These are phyloP conservation scores for Yamadazyma trypodendri DNA, from an alignment of 1,139 yeast genomes.

Conservation along the genomic window DNA sequence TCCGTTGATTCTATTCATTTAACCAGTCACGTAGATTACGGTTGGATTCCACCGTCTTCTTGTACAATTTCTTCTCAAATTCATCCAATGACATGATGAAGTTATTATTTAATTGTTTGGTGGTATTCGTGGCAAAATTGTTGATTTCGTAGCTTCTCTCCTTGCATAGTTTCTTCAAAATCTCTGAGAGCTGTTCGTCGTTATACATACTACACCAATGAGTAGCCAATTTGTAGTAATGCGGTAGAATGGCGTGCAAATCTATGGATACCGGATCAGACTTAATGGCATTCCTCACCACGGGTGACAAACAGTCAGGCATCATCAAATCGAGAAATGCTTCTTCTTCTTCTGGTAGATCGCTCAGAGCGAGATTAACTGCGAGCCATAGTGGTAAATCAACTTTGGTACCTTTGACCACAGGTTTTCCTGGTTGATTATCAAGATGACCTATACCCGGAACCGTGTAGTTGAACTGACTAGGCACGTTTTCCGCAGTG, in stretches of 20 bases:
- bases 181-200: conserved; percentile 60
- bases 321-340: conserved; percentile 68
- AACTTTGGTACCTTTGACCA: conserved; percentile 62
- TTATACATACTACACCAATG: conserved; percentile 73
- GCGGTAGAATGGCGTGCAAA: conserved; percentile 61
- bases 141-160: conserved; percentile 69
- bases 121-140: conserved; percentile 64
- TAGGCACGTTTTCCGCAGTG: conserved; percentile 68
- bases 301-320: conserved; percentile 64
- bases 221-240: conserved; percentile 66
- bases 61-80: conserved; percentile 64
- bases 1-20: conserved; percentile 4
- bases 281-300: conserved; percentile 78
- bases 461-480: conserved; percentile 71
- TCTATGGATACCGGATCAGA: conserved; percentile 71
- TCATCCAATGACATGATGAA: conserved; percentile 72
- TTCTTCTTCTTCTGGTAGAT: conserved; percentile 31
- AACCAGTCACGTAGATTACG: conserved; percentile 67
- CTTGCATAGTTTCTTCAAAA: conserved; percentile 55
- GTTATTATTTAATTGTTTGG: conserved; percentile 41
- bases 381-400: conserved; percentile 93
- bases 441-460: conserved; percentile 89
- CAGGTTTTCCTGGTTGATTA: conserved; percentile 70
- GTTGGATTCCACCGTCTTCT: conserved; percentile 57
- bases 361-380: conserved; percentile 64